Evolutionary conservation across 768 basidiomycete species (phyloP).

Genomic region (Postia placenta): DNA sequence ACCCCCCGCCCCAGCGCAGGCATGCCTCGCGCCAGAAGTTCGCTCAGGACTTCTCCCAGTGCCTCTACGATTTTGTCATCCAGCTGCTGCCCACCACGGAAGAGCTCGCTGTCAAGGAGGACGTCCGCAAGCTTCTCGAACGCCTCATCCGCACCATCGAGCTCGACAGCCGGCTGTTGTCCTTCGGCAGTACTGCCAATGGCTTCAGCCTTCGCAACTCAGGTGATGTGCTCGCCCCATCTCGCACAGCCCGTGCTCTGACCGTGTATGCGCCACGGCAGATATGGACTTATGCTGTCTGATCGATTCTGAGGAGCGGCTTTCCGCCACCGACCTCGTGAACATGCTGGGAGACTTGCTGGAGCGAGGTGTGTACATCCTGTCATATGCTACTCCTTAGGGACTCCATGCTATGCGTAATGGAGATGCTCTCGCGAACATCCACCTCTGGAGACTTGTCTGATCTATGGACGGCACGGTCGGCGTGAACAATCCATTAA

Average conservation of each 20-base stretch:
- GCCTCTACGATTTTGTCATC: constrained; percentile 89
- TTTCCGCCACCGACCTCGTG: constrained; percentile 84
- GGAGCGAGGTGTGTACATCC: constrained; percentile 78
- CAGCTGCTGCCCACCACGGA: constrained; percentile 86
- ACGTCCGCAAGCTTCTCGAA: constrained; percentile 91
- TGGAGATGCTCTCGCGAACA: too few relatives aligned
- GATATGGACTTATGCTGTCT: constrained; percentile 99
- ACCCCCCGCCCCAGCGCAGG: constrained; percentile 15
- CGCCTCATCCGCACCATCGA: constrained; percentile 93
- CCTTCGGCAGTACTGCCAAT: constrained; percentile 96
- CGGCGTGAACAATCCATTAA: too few relatives aligned
- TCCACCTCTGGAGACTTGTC: too few relatives aligned
- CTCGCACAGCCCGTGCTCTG: background rate
- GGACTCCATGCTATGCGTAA: too few relatives aligned
- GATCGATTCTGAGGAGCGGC: constrained; percentile 79
- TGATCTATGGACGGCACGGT: too few relatives aligned
- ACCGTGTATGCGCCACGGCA: constrained; percentile 29
- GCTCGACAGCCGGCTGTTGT: constrained; percentile 82
- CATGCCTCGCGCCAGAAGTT: constrained; percentile 54
- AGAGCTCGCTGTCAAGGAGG: constrained; percentile 92
- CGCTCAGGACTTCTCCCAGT: constrained; percentile 78
- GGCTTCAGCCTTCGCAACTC: constrained; percentile 96
- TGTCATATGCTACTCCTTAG: background rate
- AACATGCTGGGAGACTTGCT: constrained; percentile 90
- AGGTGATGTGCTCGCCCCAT: constrained; percentile 31